Base-by-base conservation (phyloP, 805 yeast species). In the Metschnikowia bowlesiae region DNA sequence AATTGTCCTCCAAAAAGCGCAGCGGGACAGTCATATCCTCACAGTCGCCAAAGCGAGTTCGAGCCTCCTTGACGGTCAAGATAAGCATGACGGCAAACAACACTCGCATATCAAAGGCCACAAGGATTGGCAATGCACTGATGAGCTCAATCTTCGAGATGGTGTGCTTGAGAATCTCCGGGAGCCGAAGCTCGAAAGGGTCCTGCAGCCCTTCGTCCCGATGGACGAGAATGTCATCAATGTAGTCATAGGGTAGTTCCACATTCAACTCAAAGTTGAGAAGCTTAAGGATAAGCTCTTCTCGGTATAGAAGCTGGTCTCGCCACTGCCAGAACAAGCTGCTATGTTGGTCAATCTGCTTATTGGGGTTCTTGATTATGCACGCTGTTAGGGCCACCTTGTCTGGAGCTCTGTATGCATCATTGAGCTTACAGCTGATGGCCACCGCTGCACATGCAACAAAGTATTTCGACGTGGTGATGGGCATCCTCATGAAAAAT, bases 381-480 rank as follows among this genome's bases (percentile, higher is more conserved):
- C 75, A 68, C 6, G 70, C 75, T 4, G 65, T 57, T 54, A 72
- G 54, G 8, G 77, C 76, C 8, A 73, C 69, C 56, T 68, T 71
- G 50, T 73, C 77, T 4, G 77, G 76, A n/a, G 64, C 70, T 26
- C 78, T 53, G 52, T 71, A 73, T 6, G 66, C 71, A 46, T 73
- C 78, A 52, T 72, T 62, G 28, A 73, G 64, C 58, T 73, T 73
- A 53, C 75, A 68, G 16, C 75, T 65, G n/a, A 73, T 70, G 40
- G 74, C 67, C 8, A 73, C 52, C 6, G 77, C 77, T 4, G 77
- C 75, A 53, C 71, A 63, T 3, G 75, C 76, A 30, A 73, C 75
- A 52, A 63, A 73, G 59, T 73, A 72, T 52, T 73, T 73, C 37
- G 77, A 73, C 13, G 69, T 63, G 14, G 77, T 68, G 33, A 73